Conservation (phyloP, 495 filamentous ascomycete species). For the Aspergillus avenaceus region DNA sequence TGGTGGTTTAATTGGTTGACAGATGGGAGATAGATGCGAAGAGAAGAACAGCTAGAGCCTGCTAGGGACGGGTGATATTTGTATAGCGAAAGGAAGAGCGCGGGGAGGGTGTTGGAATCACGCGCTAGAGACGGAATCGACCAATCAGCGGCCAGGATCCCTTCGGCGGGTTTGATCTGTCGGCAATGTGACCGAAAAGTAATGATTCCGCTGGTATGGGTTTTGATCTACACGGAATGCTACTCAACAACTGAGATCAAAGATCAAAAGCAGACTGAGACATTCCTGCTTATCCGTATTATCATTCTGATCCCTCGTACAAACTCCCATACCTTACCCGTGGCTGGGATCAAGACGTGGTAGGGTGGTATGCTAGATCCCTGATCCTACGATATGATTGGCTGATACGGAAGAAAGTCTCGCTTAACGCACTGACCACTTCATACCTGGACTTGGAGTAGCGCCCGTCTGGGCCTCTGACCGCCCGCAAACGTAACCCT, state of each 20-base stretch:
- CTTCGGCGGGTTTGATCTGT: constrained; percentile 25
- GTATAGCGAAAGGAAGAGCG: constrained; percentile 29
- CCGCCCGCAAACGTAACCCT: constrained; percentile 14
- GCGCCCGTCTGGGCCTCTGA: not conserved
- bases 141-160: constrained; percentile 41
- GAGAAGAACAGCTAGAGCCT: constrained; percentile 26
- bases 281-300: constrained; percentile 12
- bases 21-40: constrained; percentile 41
- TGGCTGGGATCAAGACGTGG: constrained; percentile 35
- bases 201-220: constrained; percentile 17
- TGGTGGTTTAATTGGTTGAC: constrained; percentile 34
- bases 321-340: constrained; percentile 14
- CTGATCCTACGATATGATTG: constrained; percentile 44
- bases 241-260: constrained; percentile 24
- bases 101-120: constrained; percentile 37
- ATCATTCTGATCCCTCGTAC: constrained; percentile 15
- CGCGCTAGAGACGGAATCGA: constrained; percentile 31
- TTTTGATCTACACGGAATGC: constrained; percentile 26
- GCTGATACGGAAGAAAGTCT: constrained; percentile 20
- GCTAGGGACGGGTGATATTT: constrained; percentile 44
- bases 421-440: constrained; percentile 34
- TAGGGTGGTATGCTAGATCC: constrained; percentile 28
- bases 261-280: constrained; percentile 3
- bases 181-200: constrained; percentile 25
- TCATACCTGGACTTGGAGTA: not conserved